Percentiles rank a stretch among this genome's conserved stretches.
Evolutionary conservation across 2,329 filamentous ascomycete genomes (phyloP).

Genomic region (Chaetomium sp.): DNA sequence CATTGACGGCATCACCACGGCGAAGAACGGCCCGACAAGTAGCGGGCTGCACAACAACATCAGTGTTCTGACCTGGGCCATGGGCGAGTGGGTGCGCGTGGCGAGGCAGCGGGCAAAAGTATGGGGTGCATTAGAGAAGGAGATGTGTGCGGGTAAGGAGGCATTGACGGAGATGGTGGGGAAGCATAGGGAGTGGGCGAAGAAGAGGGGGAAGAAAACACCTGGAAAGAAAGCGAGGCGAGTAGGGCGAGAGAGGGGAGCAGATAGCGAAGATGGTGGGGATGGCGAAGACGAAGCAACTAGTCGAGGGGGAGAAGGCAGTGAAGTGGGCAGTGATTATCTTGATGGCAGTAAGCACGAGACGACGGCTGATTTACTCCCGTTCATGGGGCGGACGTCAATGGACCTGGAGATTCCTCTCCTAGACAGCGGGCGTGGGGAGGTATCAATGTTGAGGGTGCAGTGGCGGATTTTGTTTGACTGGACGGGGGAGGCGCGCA

Average conservation of each 20-base stretch:
- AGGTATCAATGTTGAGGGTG: constrained; percentile 35
- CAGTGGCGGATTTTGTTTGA: constrained; percentile 62
- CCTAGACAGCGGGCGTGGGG: constrained; percentile 24
- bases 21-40: constrained; percentile 5
- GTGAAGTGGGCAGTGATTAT: constrained; percentile 19
- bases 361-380: constrained; percentile 42
- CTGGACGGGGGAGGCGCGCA: constrained; percentile 66
- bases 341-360: constrained; percentile 16
- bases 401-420: constrained; percentile 44
- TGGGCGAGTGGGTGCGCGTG: constrained; percentile 61
- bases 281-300: constrained; percentile 19
- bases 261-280: background rate
- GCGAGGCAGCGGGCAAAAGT: constrained; percentile 55
- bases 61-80: constrained; percentile 57
- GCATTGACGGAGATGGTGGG: constrained; percentile 27
- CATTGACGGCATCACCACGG: constrained; percentile 36
- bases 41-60: constrained; percentile 51
- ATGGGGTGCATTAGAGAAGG: constrained; percentile 50
- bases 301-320: constrained; percentile 16
- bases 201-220: background rate
- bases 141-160: constrained; percentile 37
- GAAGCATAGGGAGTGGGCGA: constrained; percentile 24
- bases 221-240: constrained; percentile 43
- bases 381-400: constrained; percentile 47
- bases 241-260: constrained; percentile 25